Base-by-base conservation (phyloP, 148 eudicot genomes). In the Chenopodium album region DNA sequence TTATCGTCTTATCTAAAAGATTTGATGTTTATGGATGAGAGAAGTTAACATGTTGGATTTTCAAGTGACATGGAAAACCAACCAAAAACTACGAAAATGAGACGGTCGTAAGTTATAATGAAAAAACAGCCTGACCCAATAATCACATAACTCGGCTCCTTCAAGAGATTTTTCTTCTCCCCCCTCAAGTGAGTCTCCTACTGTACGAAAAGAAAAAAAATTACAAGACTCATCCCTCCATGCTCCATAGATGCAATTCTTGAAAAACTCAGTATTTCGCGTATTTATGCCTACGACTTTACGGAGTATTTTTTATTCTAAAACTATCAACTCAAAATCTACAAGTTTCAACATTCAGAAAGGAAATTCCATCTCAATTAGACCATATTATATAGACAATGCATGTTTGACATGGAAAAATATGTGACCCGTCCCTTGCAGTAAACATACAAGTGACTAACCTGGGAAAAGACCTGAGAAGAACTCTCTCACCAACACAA, bases 1-100 rank as follows among this genome's bases (percentile, higher is more conserved):
- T 92, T 94, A 94, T 94, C 98, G 26, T 87, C 94, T 94, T 94
- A 94, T 94, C 97, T 80, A 75, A 17, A 72, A 81, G 28, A 73
- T 83, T 86, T 79, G 29, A 59, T 79, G 83, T 88, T 85, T 88
- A 87, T 94, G 97, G 97, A 90, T 73, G 77, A 85, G 94, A 89
- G 48, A 79, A 62, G 22, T 14, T 37, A 14, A 48, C 62, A 47
- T 73, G 82, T 73, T 56, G 79, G 87, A 85, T 85, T 85, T 73
- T 74, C 68, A 46, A 67, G 79, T 85, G 87, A 85, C 82, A 67
- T 81, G 82, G 87, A 85, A 76, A 64, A 67, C 74, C 78, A 81
- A 78, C 44, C n/a, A 46, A 23, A 76, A 62, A 29, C 31, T 26
- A 74, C 19, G 3, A 13, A 73, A 29, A 56, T 34, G 10, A 12